These are phyloP conservation scores for Nelumbo lutea DNA, from an alignment of 164 flowering plant genomes.

Conservation along the genomic window DNA sequence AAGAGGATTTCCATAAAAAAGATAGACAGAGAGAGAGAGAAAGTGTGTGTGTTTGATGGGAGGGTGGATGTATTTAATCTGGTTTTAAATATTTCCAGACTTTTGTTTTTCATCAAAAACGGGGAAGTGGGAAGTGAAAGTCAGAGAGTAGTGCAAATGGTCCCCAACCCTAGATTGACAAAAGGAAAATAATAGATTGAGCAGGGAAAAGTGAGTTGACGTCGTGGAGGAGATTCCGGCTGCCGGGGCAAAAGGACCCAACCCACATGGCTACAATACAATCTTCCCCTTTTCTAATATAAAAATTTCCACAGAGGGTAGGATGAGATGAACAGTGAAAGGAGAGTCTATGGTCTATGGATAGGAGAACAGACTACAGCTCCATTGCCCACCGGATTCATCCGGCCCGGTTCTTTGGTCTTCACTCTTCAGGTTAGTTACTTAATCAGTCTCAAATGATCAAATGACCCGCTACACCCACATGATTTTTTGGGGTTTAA, in stretches of 20 bases:
- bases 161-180: constrained; percentile 3
- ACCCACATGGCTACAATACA: too few species aligned
- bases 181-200: not conserved
- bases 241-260: constrained; percentile 7
- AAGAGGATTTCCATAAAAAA: constrained; percentile 25
- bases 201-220: constrained; percentile 2
- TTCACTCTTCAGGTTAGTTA: too few species aligned
- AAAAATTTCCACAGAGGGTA: too few species aligned
- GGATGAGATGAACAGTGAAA: too few species aligned
- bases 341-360: too few species aligned
- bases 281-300: too few species aligned
- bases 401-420: too few species aligned
- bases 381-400: too few species aligned
- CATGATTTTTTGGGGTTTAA: too few species aligned
- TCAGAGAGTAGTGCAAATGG: constrained; percentile 7
- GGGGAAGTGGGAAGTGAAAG: constrained; percentile 7
- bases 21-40: constrained; percentile 6
- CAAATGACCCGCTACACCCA: too few species aligned
- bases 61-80: constrained; percentile 1
- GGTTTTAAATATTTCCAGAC: not conserved
- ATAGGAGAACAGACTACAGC: too few species aligned
- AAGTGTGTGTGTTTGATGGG: not conserved
- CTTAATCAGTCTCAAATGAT: too few species aligned
- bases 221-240: constrained; percentile 11
- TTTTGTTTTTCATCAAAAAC: constrained; percentile 5